These are phyloP conservation scores for Rosa multiflora DNA, from an alignment of 306 rosid species.

Conservation along the genomic window DNA sequence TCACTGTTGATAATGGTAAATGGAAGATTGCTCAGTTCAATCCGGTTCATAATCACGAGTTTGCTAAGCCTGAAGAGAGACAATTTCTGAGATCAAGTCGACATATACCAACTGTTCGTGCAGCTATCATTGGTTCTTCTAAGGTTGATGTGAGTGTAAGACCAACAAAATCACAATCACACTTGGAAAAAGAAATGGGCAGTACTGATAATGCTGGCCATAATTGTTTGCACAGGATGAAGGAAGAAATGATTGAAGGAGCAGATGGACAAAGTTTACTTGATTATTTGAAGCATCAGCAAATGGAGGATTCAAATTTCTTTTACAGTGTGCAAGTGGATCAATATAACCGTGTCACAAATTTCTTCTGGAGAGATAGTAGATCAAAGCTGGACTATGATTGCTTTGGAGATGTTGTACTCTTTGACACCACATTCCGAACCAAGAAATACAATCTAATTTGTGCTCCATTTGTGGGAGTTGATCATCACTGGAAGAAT, in stretches of 20 bases:
- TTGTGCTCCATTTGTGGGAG: too few relatives aligned
- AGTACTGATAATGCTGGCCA: neutral
- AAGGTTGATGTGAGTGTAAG: constrained; percentile 3
- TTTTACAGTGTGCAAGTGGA: constrained; percentile 31
- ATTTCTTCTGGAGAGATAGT: constrained; percentile 35
- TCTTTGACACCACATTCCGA: constrained; percentile 25
- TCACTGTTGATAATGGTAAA: constrained; percentile 8
- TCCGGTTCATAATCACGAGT: constrained; percentile 17
- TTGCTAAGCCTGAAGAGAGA: constrained; percentile 19
- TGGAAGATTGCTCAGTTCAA: constrained; percentile 17
- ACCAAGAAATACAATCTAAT: constrained; percentile 18
- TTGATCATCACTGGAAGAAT: constrained; percentile 26
- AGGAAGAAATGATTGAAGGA: constrained; percentile 2
- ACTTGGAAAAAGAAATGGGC: neutral
- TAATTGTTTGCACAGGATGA: constrained; percentile 2
- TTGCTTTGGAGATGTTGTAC: constrained; percentile 28
- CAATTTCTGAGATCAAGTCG: constrained; percentile 10
- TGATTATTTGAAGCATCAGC: constrained; percentile 16
- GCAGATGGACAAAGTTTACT: constrained; percentile 23
- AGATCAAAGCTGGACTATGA: constrained; percentile 24
- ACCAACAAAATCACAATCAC: neutral
- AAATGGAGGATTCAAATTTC: constrained; percentile 22
- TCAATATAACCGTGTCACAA: neutral
- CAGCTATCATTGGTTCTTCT: neutral
- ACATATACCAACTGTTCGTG: neutral